Base-by-base conservation (phyloP, 768 basidiomycete species). In the Clavaria fumosa region DNA sequence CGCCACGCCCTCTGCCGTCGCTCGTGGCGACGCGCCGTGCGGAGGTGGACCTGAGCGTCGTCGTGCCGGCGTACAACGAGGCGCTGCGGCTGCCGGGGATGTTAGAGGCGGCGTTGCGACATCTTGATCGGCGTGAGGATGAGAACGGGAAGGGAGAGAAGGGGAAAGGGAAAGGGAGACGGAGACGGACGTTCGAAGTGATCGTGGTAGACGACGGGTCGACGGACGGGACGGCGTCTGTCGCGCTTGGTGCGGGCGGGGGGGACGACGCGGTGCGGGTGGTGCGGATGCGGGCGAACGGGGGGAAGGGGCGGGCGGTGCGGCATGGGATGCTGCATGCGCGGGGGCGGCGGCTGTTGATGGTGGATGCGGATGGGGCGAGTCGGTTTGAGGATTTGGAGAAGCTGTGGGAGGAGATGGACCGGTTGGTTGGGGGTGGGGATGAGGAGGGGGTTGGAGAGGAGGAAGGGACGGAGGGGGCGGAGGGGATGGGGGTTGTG, bases 361-460 rank as follows among this genome's bases (percentile, higher is more conserved):
- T 95, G 73, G 91, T 79, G 30, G 91, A 97, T 50, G 91, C 91
- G 5, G 91, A 97, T 47, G 91, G 83, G 3, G 91, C 91, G 23
- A 90, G 86, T 43, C 67, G 75, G 33, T 90, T 97, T 49, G 66
- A 72, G 31, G 91, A 95, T 50, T 53, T 96, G 14, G 81, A 85
- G 46, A 50, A 61, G n/a, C 59, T 96, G 19, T 85, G 88, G 73
- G 58, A 58, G 11, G 69, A 69, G 19, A 78, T 91, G 71, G 80
- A 90, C 50, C 47, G 32, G 53, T 82, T 32, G 64, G 62, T 0
- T 64, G 64, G 0, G 52, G 10, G 60, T 66, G 26, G 63, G 57
- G 9, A 63, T 70, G 1, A 72, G 74, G 1, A 77, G 78, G 2
- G 72, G 83, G 9, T 78, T 95, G 1, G 93, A 90, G 1, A 90